phyloP scores from a whole-genome alignment of 1,284 basidiomycete species.

The Cutaneotrichosporon cavernicola region DNA sequence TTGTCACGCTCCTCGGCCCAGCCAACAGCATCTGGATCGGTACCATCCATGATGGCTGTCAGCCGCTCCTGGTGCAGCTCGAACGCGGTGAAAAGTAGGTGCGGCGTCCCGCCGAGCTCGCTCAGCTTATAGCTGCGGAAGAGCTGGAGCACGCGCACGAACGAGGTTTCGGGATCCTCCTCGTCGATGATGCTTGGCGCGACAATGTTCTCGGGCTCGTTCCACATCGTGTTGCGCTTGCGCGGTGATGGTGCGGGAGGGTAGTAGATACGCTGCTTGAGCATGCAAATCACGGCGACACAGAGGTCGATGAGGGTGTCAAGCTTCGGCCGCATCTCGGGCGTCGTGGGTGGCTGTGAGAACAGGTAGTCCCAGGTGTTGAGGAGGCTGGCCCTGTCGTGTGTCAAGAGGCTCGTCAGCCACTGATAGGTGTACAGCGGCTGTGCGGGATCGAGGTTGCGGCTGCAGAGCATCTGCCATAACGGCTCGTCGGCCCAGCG shows the following conservation, averaged over 20 bases:
- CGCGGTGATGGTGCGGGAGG: slow-evolving; percentile 17
- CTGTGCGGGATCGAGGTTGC: slow-evolving; percentile 39
- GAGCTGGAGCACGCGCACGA: slow-evolving; percentile 34
- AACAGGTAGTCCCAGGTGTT: slow-evolving; percentile 49
- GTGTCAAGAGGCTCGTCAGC: slow-evolving; percentile 37
- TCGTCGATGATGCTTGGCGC: slow-evolving; percentile 15
- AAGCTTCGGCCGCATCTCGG: slow-evolving; percentile 35
- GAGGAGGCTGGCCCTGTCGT: slow-evolving; percentile 34
- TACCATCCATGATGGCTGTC: slow-evolving; percentile 28
- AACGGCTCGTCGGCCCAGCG: slow-evolving; percentile 46
- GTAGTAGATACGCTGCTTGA: slow-evolving; percentile 29
- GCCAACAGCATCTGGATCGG: slow-evolving; percentile 30
- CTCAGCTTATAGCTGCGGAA: slow-evolving; percentile 36
- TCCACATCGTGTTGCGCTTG: slow-evolving; percentile 19
- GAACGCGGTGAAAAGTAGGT: slow-evolving; percentile 35
- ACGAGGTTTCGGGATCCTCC: slow-evolving; percentile 32
- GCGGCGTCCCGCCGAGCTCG: slow-evolving; percentile 33
- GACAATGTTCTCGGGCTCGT: slow-evolving; percentile 10
- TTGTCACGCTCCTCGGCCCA: slow-evolving; percentile 22
- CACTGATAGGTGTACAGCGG: slow-evolving; percentile 47
- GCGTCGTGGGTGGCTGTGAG: slow-evolving; percentile 36
- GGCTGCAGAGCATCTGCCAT: slow-evolving; percentile 28
- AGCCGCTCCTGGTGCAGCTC: slow-evolving; percentile 36
- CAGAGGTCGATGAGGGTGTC: slow-evolving; percentile 45
- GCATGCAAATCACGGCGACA: slow-evolving; percentile 43